A percentile compares a stretch with the other conserved stretches of the same genome.
phyloP scores from a whole-genome alignment of 805 yeast species.

The Ogataea allantospora region DNA sequence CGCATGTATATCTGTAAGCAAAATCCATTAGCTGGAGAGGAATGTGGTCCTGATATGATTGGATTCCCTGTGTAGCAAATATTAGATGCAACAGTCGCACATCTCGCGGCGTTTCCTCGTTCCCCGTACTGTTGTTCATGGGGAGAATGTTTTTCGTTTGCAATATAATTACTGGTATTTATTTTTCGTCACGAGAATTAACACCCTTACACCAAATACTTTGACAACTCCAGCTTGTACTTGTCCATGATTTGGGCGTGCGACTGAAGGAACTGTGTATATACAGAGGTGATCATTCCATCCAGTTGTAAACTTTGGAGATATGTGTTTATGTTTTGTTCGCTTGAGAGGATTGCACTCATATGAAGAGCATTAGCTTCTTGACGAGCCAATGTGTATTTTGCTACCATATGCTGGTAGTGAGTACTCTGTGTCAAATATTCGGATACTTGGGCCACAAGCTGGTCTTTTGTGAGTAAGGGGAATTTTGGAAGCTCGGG shows the following conservation, averaged over 20 bases:
- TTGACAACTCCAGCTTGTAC: slow-evolving; percentile 5
- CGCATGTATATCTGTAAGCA: slow-evolving; percentile 85
- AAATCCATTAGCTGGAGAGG: slow-evolving; percentile 96
- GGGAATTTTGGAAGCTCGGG: slow-evolving; percentile 6
- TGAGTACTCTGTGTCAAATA: slow-evolving; percentile 11
- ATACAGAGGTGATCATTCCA: slow-evolving; percentile 6
- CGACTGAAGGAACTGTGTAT: slow-evolving; percentile 13
- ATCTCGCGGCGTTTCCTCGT: slow-evolving; percentile 69
- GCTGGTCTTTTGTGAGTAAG: background rate
- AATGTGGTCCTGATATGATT: slow-evolving; percentile 91
- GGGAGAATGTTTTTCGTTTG: background rate
- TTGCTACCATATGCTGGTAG: slow-evolving; percentile 14
- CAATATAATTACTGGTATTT: background rate
- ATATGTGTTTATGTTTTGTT: slow-evolving; percentile 14
- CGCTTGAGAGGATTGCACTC: slow-evolving; percentile 13
- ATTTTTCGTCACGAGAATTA: background rate
- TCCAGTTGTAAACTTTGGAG: slow-evolving; percentile 21
- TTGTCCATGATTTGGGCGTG: slow-evolving; percentile 9
- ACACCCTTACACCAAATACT: slow-evolving; percentile 9
- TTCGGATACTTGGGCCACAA: slow-evolving; percentile 3
- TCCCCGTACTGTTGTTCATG: slow-evolving; percentile 3
- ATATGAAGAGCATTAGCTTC: slow-evolving; percentile 16
- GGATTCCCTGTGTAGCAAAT: slow-evolving; percentile 90
- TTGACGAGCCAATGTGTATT: slow-evolving; percentile 15
- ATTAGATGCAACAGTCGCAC: slow-evolving; percentile 86